Base-by-base conservation (phyloP, 768 basidiomycete species). In the Lactifluus hygrophoroides region DNA sequence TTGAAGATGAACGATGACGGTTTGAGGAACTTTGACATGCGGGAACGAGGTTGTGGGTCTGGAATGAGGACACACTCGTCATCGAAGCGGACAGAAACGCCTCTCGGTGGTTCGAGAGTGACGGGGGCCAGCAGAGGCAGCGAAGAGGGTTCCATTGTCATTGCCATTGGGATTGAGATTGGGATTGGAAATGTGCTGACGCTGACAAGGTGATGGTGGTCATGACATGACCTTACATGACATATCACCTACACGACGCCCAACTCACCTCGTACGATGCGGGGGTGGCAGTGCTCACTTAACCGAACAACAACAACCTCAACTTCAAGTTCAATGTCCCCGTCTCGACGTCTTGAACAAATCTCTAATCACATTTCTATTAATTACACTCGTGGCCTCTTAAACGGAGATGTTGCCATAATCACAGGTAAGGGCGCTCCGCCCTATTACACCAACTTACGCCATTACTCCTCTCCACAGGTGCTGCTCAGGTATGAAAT, bases 331-430 rank as follows among this genome's bases (percentile, higher is more conserved):
- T n/a, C n/a, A n/a, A 73, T 75, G 69, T 61, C 72, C 2, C 66
- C 57, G 28, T 48, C 51, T 23, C 19, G 71, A 19, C 72, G 74
- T 65, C 80, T 90, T 43, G 70, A 80, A 46, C 88, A 89, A 72
- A 78, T 90, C 47, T 79, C 87, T 28, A 81, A 80, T 53, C 88
- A 90, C 66, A 71, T 90, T 27, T 77, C 79, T 37, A 84, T 80
- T 66, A 58, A 71, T 21, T 61, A 74, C 55, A 63, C 69, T 21
- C 73, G 77, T 7, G 88, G 89, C 3, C 73, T 92, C 44, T 75
- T 90, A 48, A 77, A 75, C 1, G 87, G 84, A 6, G 86, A 92
- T 66, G 89, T 91, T 8, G 89, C 87, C 16, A 90, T 93, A 69
- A 84, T 93, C 66, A 93, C 90, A 50, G 90, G 88, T 85, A 66